These are phyloP conservation scores for Dillenia suffruticosa DNA, from an alignment of 164 flowering plant genomes.

Conservation along the genomic window DNA sequence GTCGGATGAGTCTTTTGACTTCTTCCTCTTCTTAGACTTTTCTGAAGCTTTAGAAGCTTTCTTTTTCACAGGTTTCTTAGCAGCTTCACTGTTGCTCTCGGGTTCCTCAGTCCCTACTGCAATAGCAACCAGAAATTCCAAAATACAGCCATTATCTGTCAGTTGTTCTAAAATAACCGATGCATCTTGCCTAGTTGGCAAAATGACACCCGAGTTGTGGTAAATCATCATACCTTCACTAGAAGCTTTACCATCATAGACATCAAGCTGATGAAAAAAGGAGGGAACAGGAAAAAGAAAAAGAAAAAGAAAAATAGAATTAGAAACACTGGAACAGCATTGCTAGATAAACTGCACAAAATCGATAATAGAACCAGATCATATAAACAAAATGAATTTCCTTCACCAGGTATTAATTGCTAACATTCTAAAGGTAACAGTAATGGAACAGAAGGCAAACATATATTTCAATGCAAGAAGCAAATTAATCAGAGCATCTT, in stretches of 20 bases:
- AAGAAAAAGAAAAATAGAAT: neutral
- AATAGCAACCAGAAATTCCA: neutral
- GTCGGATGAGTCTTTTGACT: conserved; percentile 46
- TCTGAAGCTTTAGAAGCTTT: conserved; percentile 35
- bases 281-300: neutral
- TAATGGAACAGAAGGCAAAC: too few species aligned
- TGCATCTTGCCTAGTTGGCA: too few species aligned
- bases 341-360: neutral
- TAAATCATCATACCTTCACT: conserved; percentile 50
- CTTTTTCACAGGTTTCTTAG: conserved; percentile 34
- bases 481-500: too few species aligned
- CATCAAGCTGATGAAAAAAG: conserved; percentile 58
- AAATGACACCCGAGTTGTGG: neutral
- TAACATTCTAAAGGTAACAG: too few species aligned
- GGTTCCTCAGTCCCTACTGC: conserved; percentile 35
- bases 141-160: neutral
- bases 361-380: neutral
- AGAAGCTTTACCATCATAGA: conserved; percentile 79
- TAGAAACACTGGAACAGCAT: neutral
- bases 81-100: conserved; percentile 15
- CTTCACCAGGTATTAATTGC: too few species aligned
- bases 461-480: too few species aligned
- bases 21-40: conserved; percentile 63
- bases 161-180: neutral
- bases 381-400: neutral